phyloP scores from a whole-genome alignment of 768 basidiomycete species.

The Serendipita indica region DNA sequence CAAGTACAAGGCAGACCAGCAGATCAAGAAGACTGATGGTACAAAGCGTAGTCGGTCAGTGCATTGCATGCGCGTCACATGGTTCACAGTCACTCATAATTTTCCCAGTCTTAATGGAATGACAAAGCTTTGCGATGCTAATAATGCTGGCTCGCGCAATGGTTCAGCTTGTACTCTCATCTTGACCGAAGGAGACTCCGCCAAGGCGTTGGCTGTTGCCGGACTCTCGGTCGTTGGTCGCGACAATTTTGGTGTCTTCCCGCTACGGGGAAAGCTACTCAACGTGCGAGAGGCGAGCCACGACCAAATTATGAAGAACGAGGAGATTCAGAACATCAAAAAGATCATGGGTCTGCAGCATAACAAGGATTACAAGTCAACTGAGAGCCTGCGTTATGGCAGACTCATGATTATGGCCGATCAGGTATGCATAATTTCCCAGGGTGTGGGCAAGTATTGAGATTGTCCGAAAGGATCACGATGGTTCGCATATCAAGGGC shows the following conservation, averaged over 20 bases:
- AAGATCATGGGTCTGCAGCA: slow-evolving; percentile 95
- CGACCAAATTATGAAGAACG: slow-evolving; percentile 96
- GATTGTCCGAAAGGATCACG: slow-evolving; percentile 64
- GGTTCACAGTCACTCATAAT: neutral
- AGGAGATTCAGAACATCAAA: slow-evolving; percentile 93
- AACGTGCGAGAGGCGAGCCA: slow-evolving; percentile 96
- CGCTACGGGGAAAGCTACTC: slow-evolving; percentile 86
- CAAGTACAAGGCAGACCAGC: slow-evolving; percentile 90
- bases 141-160: slow-evolving; percentile 80
- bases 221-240: slow-evolving; percentile 90
- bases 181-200: slow-evolving; percentile 97
- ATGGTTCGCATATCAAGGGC: slow-evolving; percentile 99
- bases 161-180: slow-evolving; percentile 84
- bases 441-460: neutral
- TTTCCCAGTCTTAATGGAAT: slow-evolving; percentile 49
- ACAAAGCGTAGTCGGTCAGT: slow-evolving; percentile 68
- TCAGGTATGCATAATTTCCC: slow-evolving; percentile 47
- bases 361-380: slow-evolving; percentile 68
- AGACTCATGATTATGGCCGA: slow-evolving; percentile 99
- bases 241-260: slow-evolving; percentile 95
- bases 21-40: slow-evolving; percentile 93
- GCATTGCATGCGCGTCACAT: neutral
- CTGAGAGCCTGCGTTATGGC: slow-evolving; percentile 69
- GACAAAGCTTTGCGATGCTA: slow-evolving; percentile 89
- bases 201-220: slow-evolving; percentile 90